Percentiles rank a stretch among this genome's conserved stretches.
Conservation (phyloP, 1,284 basidiomycete genomes). For the Fomitiporia mediterranea region DNA sequence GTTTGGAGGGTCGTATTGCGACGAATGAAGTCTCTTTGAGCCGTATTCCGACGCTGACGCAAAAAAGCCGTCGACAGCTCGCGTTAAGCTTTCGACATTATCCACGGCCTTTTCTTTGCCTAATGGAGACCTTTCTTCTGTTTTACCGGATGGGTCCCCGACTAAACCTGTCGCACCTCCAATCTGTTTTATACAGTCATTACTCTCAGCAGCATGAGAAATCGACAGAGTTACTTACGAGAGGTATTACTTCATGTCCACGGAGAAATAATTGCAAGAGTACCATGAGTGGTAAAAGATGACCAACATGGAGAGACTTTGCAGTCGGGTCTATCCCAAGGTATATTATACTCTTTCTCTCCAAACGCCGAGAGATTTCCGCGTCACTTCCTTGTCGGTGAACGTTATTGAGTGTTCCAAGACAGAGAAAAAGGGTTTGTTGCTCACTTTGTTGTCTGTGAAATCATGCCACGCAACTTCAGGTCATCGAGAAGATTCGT, state of each 20-base stretch:
- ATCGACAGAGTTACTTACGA: conserved; percentile 55
- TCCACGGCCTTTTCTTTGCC: conserved; percentile 46
- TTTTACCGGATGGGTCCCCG: conserved; percentile 92
- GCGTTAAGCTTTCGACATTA: conserved; percentile 68
- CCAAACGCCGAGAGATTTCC: conserved; percentile 6
- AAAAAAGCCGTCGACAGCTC: conserved; percentile 73
- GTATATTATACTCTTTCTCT: conserved; percentile 54
- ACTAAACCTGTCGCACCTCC: conserved; percentile 96
- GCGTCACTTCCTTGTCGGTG: conserved; percentile 8
- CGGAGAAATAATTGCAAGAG: conserved; percentile 83
- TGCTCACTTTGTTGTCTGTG: conserved; percentile 17
- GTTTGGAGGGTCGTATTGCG: conserved; percentile 20
- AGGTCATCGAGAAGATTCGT: conserved; percentile 12
- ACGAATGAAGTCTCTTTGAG: conserved; percentile 28
- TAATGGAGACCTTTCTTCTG: conserved; percentile 77
- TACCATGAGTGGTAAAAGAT: conserved; percentile 85
- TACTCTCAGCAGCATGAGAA: not conserved
- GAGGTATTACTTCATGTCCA: conserved; percentile 78
- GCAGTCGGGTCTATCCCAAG: conserved; percentile 93
- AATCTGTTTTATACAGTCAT: conserved; percentile 50
- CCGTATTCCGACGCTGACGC: conserved; percentile 61
- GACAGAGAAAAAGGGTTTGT: not conserved
- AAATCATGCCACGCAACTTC: conserved; percentile 15
- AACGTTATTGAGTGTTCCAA: not conserved
- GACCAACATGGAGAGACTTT: conserved; percentile 85